Percentiles rank a stretch among this genome's conserved stretches.
phyloP scores from a whole-genome alignment of 192 early-diverging fungal species.

The Coemansia asiatica region DNA sequence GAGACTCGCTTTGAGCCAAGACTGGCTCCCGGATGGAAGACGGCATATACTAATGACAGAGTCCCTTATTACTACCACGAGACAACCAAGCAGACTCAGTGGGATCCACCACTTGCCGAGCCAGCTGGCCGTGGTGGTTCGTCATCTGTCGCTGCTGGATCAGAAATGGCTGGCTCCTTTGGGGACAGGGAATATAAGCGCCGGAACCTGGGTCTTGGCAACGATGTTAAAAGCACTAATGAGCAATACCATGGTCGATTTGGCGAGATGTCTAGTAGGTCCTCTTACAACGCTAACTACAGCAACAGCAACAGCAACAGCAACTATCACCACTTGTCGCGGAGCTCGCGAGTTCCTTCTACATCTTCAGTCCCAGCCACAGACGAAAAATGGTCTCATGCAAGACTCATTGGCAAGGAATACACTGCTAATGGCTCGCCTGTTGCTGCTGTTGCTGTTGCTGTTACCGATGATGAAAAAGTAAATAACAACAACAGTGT shows the following conservation, averaged over 20 bases:
- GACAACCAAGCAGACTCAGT: slow-evolving; percentile 48
- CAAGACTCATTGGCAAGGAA: not conserved
- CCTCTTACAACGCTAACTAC: not conserved
- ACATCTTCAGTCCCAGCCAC: not conserved
- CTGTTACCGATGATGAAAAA: slow-evolving; percentile 1
- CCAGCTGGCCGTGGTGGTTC: not conserved
- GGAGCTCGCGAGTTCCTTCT: slow-evolving; percentile 11
- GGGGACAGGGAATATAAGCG: not conserved
- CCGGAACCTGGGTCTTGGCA: not conserved
- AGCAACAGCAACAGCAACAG: not conserved
- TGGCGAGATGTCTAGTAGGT: not conserved
- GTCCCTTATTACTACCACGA: slow-evolving; percentile 54
- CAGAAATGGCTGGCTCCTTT: not conserved
- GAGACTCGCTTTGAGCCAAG: not conserved
- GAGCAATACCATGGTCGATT: not conserved
- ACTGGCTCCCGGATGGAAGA: slow-evolving; percentile 50
- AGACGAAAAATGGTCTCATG: not conserved
- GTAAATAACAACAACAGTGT: slow-evolving; percentile 16
- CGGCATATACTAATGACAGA: slow-evolving; percentile 37
- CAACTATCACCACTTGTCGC: not conserved
- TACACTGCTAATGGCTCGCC: slow-evolving; percentile 6
- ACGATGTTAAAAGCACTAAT: not conserved
- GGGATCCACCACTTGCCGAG: slow-evolving; percentile 43
- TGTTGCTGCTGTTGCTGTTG: not conserved
- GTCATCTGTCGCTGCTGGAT: not conserved